phyloP scores from a whole-genome alignment of 345 rosid genomes.

The Ricinus communis region DNA sequence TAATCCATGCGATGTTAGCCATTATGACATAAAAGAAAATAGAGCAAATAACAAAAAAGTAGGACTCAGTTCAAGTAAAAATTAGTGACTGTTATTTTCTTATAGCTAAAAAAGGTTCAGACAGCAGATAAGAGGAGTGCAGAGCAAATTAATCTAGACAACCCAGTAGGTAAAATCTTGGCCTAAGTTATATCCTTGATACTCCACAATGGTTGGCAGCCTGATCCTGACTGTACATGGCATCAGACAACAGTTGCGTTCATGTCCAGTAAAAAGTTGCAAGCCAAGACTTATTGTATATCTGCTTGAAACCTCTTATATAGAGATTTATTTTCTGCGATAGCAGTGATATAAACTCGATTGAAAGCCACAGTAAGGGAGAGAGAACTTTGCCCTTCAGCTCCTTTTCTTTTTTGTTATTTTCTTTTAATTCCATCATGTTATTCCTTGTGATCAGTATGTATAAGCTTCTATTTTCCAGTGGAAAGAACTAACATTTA shows the following conservation, averaged over 20 bases:
- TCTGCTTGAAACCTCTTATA: too few relatives aligned
- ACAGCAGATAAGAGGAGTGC: slow-evolving; percentile 1
- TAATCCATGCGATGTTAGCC: slow-evolving; percentile 4
- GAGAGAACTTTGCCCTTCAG: too few relatives aligned
- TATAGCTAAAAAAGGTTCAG: slow-evolving; percentile 9
- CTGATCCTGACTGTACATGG: not conserved
- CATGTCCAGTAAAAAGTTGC: too few relatives aligned
- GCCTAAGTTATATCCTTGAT: slow-evolving; percentile 1
- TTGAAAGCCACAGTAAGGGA: too few relatives aligned
- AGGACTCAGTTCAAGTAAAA: not conserved
- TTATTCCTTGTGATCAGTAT: not conserved
- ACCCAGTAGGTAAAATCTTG: not conserved
- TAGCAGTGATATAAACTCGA: too few relatives aligned
- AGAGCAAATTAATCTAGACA: slow-evolving; percentile 1
- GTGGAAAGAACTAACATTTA: not conserved
- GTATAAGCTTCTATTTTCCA: not conserved
- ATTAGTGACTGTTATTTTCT: not conserved
- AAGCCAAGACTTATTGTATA: too few relatives aligned
- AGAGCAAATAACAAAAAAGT: not conserved
- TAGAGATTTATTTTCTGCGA: too few relatives aligned
- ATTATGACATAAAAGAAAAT: not conserved
- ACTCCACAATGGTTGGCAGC: not conserved
- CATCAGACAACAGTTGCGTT: not conserved
- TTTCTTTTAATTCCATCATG: too few relatives aligned
- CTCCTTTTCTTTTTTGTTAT: too few relatives aligned